Evolutionary conservation across 805 yeast species (phyloP).

Genomic region (Candida qinlingensis): DNA sequence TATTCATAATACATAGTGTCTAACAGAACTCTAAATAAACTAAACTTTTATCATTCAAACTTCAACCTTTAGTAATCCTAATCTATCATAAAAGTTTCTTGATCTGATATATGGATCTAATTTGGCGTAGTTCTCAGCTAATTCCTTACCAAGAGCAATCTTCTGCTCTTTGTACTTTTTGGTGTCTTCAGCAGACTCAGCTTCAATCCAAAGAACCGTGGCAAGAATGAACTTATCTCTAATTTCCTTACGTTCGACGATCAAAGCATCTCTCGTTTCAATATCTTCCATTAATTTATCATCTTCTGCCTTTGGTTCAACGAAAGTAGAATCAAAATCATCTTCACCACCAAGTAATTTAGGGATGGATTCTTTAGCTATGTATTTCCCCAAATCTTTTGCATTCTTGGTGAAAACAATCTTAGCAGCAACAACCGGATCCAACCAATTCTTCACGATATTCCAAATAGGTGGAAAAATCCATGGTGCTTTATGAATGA

Average conservation of each 20-base stretch:
- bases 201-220: constrained; percentile 76
- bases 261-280: constrained; percentile 39
- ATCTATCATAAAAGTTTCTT: constrained; percentile 74
- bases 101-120: constrained; percentile 82
- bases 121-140: constrained; percentile 58
- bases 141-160: constrained; percentile 42
- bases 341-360: constrained; percentile 72
- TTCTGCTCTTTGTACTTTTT: constrained; percentile 47
- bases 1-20: no score
- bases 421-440: constrained; percentile 92
- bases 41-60: not conserved
- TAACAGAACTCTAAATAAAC: no score
- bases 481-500: constrained; percentile 96
- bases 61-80: constrained; percentile 34
- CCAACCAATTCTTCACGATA: constrained; percentile 85
- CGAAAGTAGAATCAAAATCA: constrained; percentile 50
- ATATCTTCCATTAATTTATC: constrained; percentile 44
- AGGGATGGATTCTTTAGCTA: constrained; percentile 59
- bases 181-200: constrained; percentile 46
- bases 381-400: constrained; percentile 60
- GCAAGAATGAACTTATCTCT: constrained; percentile 50
- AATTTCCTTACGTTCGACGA: constrained; percentile 49
- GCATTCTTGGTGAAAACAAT: constrained; percentile 72
- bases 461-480: constrained; percentile 93
- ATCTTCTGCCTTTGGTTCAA: constrained; percentile 52